phyloP scores from a whole-genome alignment of 345 rosid species.

The Salix arbutifolia region DNA sequence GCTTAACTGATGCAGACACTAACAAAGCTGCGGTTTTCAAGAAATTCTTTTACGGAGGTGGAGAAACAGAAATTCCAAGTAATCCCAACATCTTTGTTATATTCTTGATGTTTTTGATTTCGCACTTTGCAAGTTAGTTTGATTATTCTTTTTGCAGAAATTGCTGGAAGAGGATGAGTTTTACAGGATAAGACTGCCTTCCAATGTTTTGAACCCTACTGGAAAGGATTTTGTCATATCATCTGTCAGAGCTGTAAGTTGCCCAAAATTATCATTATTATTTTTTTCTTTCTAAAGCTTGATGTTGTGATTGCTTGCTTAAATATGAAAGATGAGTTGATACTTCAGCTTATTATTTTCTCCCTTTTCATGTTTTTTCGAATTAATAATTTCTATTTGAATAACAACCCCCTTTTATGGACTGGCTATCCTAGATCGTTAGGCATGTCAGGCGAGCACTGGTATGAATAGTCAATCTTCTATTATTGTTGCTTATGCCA shows the following conservation, averaged over 20 bases:
- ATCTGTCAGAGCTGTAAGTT: slow-evolving; percentile 85
- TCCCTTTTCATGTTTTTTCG: too few species aligned
- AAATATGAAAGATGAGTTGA: too few species aligned
- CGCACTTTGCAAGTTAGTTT: neutral
- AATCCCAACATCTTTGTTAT: slow-evolving; percentile 6
- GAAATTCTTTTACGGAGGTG: slow-evolving; percentile 52
- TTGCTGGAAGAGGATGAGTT: slow-evolving; percentile 74
- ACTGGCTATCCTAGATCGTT: too few species aligned
- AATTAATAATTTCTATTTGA: too few species aligned
- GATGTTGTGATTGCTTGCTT: too few species aligned
- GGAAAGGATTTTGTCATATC: slow-evolving; percentile 71
- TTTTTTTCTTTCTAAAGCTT: neutral
- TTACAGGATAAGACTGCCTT: slow-evolving; percentile 82
- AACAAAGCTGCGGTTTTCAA: slow-evolving; percentile 84
- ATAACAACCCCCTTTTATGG: too few species aligned
- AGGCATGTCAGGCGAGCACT: too few species aligned
- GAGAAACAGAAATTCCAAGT: slow-evolving; percentile 75
- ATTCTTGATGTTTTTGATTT: neutral
- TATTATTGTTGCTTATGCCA: too few species aligned
- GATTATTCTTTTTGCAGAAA: slow-evolving; percentile 42
- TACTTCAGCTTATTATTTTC: too few species aligned
- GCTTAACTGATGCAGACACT: slow-evolving; percentile 44
- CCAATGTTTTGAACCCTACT: slow-evolving; percentile 71
- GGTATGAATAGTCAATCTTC: too few species aligned
- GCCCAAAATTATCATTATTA: neutral